Evolutionary conservation across 1,284 basidiomycete genomes (phyloP).

Genomic region (Ganoderma multipileum): DNA sequence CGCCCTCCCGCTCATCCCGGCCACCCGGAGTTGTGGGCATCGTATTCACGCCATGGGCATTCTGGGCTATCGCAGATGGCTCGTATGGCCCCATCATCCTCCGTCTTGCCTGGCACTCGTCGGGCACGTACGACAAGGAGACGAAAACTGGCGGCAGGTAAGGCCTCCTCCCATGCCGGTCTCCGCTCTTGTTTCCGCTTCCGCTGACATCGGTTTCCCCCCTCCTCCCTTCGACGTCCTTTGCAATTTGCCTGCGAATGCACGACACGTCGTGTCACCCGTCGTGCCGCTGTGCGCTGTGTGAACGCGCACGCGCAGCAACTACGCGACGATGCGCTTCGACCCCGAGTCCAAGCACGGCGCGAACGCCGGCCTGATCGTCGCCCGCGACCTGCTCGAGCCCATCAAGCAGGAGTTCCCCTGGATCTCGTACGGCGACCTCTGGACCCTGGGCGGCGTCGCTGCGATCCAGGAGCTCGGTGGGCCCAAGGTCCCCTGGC

Average conservation of each 20-base stretch:
- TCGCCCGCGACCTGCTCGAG: slow-evolving; percentile 89
- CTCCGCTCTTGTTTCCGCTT: slow-evolving; percentile 14
- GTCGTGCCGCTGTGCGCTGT: background rate
- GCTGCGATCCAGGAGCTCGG: slow-evolving; percentile 88
- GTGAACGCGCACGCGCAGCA: slow-evolving; percentile 52
- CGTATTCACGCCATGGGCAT: background rate
- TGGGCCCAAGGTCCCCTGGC: slow-evolving; percentile 87
- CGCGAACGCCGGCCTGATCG: slow-evolving; percentile 87
- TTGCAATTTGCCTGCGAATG: slow-evolving; percentile 1
- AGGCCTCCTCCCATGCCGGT: slow-evolving; percentile 24
- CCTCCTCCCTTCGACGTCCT: background rate
- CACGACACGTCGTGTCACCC: background rate
- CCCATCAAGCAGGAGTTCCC: slow-evolving; percentile 85
- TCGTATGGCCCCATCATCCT: slow-evolving; percentile 92
- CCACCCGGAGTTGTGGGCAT: background rate
- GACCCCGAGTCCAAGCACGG: slow-evolving; percentile 84
- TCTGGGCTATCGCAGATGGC: slow-evolving; percentile 64
- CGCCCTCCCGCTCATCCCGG: slow-evolving; percentile 4
- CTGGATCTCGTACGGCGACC: slow-evolving; percentile 94
- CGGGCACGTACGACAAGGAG: slow-evolving; percentile 92
- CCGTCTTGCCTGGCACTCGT: slow-evolving; percentile 93
- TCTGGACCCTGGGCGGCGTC: slow-evolving; percentile 93
- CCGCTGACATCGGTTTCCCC: slow-evolving; percentile 8
- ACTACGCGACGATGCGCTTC: slow-evolving; percentile 97
- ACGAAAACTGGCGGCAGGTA: slow-evolving; percentile 88